Conservation (phyloP, 345 rosid species). For the Carallia brachiata region DNA sequence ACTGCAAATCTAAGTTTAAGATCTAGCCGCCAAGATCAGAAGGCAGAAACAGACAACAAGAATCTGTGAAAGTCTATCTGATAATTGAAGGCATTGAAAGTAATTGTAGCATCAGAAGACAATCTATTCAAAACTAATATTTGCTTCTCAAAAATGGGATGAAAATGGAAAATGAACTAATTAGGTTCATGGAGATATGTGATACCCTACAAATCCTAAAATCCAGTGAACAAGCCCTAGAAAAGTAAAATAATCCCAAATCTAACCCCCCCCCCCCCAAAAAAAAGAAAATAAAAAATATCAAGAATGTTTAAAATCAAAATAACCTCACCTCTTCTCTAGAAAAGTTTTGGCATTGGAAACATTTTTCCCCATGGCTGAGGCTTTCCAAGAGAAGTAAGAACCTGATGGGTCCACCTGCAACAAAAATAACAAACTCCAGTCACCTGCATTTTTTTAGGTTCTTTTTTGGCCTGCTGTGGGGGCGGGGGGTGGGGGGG, state of each 20-base stretch:
- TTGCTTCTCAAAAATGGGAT: too few species aligned
- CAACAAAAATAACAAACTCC: neutral
- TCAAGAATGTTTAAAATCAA: neutral
- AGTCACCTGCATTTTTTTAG: too few species aligned
- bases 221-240: neutral
- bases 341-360: constrained; percentile 93
- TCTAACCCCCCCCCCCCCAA: neutral
- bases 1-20: too few species aligned
- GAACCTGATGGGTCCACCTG: constrained; percentile 98
- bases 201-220: neutral
- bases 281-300: neutral
- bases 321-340: constrained; percentile 67
- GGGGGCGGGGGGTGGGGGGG: too few species aligned
- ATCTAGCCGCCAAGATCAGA: too few species aligned
- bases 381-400: constrained; percentile 99
- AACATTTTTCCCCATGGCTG: constrained; percentile 96
- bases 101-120: too few species aligned
- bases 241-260: neutral
- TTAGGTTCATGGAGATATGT: neutral
- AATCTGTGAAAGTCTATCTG: too few species aligned
- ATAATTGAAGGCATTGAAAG: too few species aligned
- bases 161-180: too few species aligned
- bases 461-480: too few species aligned
- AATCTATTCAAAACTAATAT: too few species aligned
- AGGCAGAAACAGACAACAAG: too few species aligned